A percentile compares a stretch with the other conserved stretches of the same genome.
Conservation (phyloP, 2,329 filamentous ascomycete genomes). For the Sordariomycetes sp. region DNA sequence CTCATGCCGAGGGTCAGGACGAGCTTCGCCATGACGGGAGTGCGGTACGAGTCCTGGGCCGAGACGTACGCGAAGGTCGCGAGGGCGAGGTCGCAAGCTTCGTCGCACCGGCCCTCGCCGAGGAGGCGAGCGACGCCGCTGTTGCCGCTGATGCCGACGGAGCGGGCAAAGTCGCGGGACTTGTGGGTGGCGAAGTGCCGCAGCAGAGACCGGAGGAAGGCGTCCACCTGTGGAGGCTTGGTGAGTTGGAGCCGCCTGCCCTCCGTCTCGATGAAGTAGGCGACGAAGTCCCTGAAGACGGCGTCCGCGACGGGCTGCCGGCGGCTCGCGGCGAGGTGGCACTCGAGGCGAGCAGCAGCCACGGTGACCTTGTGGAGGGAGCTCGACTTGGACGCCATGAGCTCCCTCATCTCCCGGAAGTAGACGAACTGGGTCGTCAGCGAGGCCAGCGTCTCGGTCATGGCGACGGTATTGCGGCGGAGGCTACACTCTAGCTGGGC, state of each 20-base stretch:
- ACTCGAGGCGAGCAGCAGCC: slow-evolving; percentile 18
- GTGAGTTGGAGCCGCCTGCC: slow-evolving; percentile 15
- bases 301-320: slow-evolving; percentile 12
- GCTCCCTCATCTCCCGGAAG: slow-evolving; percentile 22
- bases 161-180: slow-evolving; percentile 19
- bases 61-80: slow-evolving; percentile 18
- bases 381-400: slow-evolving; percentile 20
- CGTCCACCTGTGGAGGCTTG: slow-evolving; percentile 14
- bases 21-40: slow-evolving; percentile 17
- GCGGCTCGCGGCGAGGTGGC: slow-evolving; percentile 14
- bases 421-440: slow-evolving; percentile 26
- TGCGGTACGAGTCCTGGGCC: slow-evolving; percentile 15
- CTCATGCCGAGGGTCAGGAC: slow-evolving; percentile 18
- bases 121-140: slow-evolving; percentile 14
- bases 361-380: slow-evolving; percentile 20
- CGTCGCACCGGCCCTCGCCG: slow-evolving; percentile 14
- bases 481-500: slow-evolving; percentile 28
- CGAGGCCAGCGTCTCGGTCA: slow-evolving; percentile 26
- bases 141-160: slow-evolving; percentile 20
- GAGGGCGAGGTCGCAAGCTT: slow-evolving; percentile 17
- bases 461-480: slow-evolving; percentile 14
- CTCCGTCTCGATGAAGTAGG: slow-evolving; percentile 18
- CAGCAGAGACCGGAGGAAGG: slow-evolving; percentile 17
- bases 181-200: slow-evolving; percentile 18
- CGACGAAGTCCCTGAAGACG: slow-evolving; percentile 16